Base-by-base conservation (phyloP, 2,329 filamentous ascomycete species). In the Trichoderma harzianum region DNA sequence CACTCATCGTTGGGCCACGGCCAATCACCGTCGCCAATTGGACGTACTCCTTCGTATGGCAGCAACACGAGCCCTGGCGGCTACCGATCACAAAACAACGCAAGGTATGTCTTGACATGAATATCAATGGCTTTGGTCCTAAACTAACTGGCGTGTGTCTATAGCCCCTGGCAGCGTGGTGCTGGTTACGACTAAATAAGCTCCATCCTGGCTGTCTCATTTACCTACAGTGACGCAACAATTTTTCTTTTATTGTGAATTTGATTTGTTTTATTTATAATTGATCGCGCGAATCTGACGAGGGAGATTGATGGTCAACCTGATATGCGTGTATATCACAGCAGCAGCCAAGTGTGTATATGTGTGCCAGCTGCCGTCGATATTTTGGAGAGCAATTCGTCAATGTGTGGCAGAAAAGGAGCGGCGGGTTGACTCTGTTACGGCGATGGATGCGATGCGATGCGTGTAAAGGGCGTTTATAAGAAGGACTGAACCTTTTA, bases 81-180 rank as follows among this genome's bases (percentile, higher is more conserved):
- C 53, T 79, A 78, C 70, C 78, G 80, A 73, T 74, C 78, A 73
- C 82, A 83, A 75, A 83, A 83, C 76, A 81, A 79, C 69, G 77
- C 81, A 18, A 84, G 82, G 82, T 84, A 76, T 75, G 77, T 65
- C 24, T 7, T 5, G 14, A 10, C 14, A 34, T 21, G 32, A 61
- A 7, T n/a, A 4, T 14, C 11, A 34, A 21, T 11, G 11, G 10
- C 7, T 43, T 21, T 12, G 72, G 14, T 10, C 3, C 8, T 5
- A 28, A 24, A 51, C 26, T 28, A 28, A 67, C 12, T 11, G 8
- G 18, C 30, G 34, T 18, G 24, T 30, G 16, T 32, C 28, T 68
- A 84, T 69, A 84, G 83, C 76, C 83, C 83, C 39, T 84, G 83
- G 83, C 83, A 84, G 75, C 83, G 83, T 73, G 83, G 83, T 73